Evolutionary conservation across 2,329 filamentous ascomycete species (phyloP), one percentile per base, ranked within the genome.

Genomic region (Xylariaceae sp.): DNA sequence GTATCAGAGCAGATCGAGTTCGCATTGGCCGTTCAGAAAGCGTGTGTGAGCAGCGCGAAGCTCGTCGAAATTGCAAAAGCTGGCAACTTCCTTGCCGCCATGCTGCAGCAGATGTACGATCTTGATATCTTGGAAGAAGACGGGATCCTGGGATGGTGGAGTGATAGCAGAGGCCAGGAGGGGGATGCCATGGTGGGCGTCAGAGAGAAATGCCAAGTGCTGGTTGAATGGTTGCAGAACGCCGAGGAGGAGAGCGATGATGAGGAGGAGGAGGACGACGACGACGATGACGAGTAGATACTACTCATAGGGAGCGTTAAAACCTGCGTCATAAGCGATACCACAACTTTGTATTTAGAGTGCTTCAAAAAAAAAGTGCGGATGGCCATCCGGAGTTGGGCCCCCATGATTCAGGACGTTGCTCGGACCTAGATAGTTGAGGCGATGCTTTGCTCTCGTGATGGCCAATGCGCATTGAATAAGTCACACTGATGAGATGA

Each of bases 141-240:
- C 32, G 89, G 86, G 0, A 87, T 95, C 51, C 68, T 91, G 55
- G 76, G 78, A 36, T 98, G 93, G 93, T 97, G 90, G 90, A 78
- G 73, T 16, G 85, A 95, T 61, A 73, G 76, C 36, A 64, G 82
- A 56, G 83, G 85, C 4, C 75, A 67, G 18, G 81, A 81, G 41
- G 81, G 73, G 12, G 84, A 86, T 41, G 77, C 78, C 39, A 79
- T 96, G 82, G 65, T 66, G 44, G 76, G 68, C 37, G 79, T 96
- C 13, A 83, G 83, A 61, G 78, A 78, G 46, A 86, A 86, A 67
- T 89, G 87, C 43, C 74, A 80, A 55, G 80, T 83, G 39, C 79
- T 97, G 62, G 82, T 97, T 34, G 87, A 94, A 56, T 88, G 90
- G 81, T 64, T 91, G 53, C 85, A 85, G 57, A 83, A 89, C 59